phyloP scores from a whole-genome alignment of 2,329 filamentous ascomycete genomes.

The Pestalotiopsis sp. region DNA sequence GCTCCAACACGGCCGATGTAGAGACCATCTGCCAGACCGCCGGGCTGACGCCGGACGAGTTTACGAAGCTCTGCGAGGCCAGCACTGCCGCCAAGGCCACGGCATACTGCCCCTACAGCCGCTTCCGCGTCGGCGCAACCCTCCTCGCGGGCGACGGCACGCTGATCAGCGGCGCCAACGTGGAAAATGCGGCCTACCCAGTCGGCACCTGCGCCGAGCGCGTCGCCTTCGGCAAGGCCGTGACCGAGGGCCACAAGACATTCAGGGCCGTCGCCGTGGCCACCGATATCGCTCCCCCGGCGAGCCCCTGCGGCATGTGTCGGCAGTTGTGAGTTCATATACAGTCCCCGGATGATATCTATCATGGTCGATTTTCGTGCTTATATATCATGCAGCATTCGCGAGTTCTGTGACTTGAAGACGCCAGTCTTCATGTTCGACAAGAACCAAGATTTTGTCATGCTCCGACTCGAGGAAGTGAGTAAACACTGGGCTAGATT shows the following conservation, averaged over 20 bases:
- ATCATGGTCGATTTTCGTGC: neutral
- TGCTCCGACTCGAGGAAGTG: slow-evolving; percentile 70
- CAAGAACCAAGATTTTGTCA: slow-evolving; percentile 72
- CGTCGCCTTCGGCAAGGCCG: slow-evolving; percentile 81
- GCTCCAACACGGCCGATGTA: slow-evolving; percentile 28
- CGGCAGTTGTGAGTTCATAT: slow-evolving; percentile 77
- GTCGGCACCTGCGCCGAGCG: slow-evolving; percentile 96
- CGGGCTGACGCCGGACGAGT: slow-evolving; percentile 63
- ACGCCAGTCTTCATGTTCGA: slow-evolving; percentile 93
- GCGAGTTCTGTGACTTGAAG: slow-evolving; percentile 71
- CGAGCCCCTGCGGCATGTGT: slow-evolving; percentile 93
- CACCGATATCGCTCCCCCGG: slow-evolving; percentile 72
- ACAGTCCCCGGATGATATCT: neutral
- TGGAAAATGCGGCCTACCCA: slow-evolving; percentile 92
- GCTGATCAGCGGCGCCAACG: slow-evolving; percentile 77
- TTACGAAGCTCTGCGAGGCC: slow-evolving; percentile 63
- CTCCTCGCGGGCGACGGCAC: slow-evolving; percentile 60
- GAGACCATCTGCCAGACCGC: slow-evolving; percentile 39
- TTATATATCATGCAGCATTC: slow-evolving; percentile 55
- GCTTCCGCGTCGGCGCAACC: slow-evolving; percentile 86
- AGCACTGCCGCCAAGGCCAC: slow-evolving; percentile 72
- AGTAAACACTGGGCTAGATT: slow-evolving; percentile 20
- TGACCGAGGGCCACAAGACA: slow-evolving; percentile 57
- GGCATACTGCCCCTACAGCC: slow-evolving; percentile 92
- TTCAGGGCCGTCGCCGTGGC: slow-evolving; percentile 85